Percentiles rank a stretch among this genome's conserved stretches.
Evolutionary conservation across 345 rosid species (phyloP).

Genomic region (Gossypium ekmanianum): DNA sequence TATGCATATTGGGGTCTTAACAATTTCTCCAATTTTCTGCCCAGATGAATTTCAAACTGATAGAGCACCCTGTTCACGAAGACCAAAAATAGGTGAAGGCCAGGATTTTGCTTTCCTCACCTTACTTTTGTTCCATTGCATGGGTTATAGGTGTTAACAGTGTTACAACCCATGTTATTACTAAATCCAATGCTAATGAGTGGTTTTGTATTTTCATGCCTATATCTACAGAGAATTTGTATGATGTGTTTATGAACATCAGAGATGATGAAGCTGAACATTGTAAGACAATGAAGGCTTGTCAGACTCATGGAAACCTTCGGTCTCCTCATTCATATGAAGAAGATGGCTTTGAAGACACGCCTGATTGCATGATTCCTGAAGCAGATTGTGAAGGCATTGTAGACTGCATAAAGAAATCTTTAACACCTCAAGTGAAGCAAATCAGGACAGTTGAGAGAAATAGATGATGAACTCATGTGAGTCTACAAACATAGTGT

Average conservation of each 20-base stretch:
- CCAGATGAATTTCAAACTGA: slow-evolving; percentile 96
- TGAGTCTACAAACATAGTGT: background rate
- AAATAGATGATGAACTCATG: background rate
- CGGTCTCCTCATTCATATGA: slow-evolving; percentile 73
- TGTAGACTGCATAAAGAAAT: slow-evolving; percentile 74
- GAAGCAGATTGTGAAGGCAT: slow-evolving; percentile 79
- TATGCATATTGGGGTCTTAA: background rate
- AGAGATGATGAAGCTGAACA: slow-evolving; percentile 98
- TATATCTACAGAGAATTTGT: slow-evolving; percentile 62
- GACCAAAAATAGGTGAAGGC: slow-evolving; percentile 75
- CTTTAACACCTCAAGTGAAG: slow-evolving; percentile 32
- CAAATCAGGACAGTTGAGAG: slow-evolving; percentile 4
- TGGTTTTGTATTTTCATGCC: background rate
- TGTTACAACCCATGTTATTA: background rate
- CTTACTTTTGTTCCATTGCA: background rate
- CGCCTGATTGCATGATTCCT: slow-evolving; percentile 40
- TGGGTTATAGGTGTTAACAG: background rate
- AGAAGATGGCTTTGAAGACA: slow-evolving; percentile 29
- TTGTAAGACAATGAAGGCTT: slow-evolving; percentile 93
- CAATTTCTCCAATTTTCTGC: slow-evolving; percentile 12
- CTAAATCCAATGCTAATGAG: background rate
- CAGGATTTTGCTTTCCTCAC: background rate
- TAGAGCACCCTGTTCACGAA: slow-evolving; percentile 77
- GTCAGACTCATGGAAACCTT: slow-evolving; percentile 82
- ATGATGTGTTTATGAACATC: slow-evolving; percentile 81